Evolutionary conservation across 2,329 filamentous ascomycete species (phyloP).

Genomic region (Fusarium sulawesiense): DNA sequence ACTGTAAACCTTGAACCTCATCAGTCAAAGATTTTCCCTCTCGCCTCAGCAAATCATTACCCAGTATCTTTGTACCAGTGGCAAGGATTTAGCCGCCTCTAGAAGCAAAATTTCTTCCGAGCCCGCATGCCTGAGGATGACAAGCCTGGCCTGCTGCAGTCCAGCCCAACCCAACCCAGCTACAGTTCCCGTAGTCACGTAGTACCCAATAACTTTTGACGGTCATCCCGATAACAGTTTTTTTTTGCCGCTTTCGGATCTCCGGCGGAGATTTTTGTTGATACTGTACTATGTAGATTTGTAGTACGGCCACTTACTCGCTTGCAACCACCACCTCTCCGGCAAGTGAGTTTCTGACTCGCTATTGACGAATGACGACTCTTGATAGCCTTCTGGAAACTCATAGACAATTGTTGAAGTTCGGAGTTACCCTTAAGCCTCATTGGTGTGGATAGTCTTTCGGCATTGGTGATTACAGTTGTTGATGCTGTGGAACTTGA

Average conservation of each 20-base stretch:
- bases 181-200: neutral
- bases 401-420: neutral
- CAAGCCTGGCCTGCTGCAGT: slow-evolving; percentile 9
- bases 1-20: slow-evolving; percentile 19
- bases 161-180: slow-evolving; percentile 11
- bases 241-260: slow-evolving; percentile 35
- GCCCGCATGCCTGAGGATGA: slow-evolving; percentile 17
- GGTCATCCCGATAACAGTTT: slow-evolving; percentile 27
- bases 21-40: slow-evolving; percentile 11
- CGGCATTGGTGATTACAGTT: neutral
- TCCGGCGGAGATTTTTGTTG: slow-evolving; percentile 2
- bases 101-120: slow-evolving; percentile 19
- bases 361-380: slow-evolving; percentile 21
- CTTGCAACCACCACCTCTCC: slow-evolving; percentile 17
- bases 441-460: neutral
- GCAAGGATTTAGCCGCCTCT: slow-evolving; percentile 36
- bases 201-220: slow-evolving; percentile 16
- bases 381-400: slow-evolving; percentile 8
- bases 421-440: neutral
- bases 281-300: neutral
- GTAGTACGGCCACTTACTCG: slow-evolving; percentile 29
- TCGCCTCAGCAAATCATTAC: slow-evolving; percentile 19
- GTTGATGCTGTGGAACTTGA: neutral
- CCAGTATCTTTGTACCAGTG: slow-evolving; percentile 18
- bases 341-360: slow-evolving; percentile 26